These are phyloP conservation scores for Solanum medicagineum DNA, from an alignment of 257 asterid genomes.

Conservation along the genomic window DNA sequence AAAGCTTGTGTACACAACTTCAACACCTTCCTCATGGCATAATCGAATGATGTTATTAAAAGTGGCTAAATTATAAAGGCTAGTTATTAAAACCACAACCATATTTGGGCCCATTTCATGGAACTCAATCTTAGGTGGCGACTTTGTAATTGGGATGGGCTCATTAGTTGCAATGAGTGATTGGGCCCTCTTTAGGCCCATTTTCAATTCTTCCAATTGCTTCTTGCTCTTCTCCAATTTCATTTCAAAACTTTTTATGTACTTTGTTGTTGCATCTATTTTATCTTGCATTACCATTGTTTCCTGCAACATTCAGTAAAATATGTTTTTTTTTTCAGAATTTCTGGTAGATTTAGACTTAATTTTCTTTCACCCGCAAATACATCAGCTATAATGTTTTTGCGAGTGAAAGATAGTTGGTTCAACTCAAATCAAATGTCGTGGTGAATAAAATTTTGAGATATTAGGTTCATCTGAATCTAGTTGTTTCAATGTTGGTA, in stretches of 20 bases:
- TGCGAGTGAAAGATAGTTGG: not conserved
- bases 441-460: not conserved
- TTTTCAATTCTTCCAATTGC: constrained; percentile 14
- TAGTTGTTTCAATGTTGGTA: not conserved
- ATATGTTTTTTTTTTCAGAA: not conserved
- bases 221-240: constrained; percentile 20
- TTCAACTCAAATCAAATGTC: not conserved
- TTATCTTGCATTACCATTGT: constrained; percentile 31
- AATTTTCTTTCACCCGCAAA: not conserved
- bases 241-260: constrained; percentile 15
- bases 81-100: constrained; percentile 16
- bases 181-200: not conserved
- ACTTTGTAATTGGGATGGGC: not conserved
- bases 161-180: not conserved
- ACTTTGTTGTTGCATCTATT: constrained; percentile 24
- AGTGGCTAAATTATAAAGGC: constrained; percentile 9
- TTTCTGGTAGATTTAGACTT: too few species aligned
- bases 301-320: constrained; percentile 9
- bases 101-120: constrained; percentile 32
- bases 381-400: not conserved
- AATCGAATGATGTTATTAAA: constrained; percentile 19
- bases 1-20: constrained; percentile 29
- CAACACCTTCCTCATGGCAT: constrained; percentile 19
- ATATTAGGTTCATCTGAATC: not conserved
- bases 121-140: constrained; percentile 17